These are phyloP conservation scores for Vigna trinervia DNA, from an alignment of 306 rosid species.

Conservation along the genomic window DNA sequence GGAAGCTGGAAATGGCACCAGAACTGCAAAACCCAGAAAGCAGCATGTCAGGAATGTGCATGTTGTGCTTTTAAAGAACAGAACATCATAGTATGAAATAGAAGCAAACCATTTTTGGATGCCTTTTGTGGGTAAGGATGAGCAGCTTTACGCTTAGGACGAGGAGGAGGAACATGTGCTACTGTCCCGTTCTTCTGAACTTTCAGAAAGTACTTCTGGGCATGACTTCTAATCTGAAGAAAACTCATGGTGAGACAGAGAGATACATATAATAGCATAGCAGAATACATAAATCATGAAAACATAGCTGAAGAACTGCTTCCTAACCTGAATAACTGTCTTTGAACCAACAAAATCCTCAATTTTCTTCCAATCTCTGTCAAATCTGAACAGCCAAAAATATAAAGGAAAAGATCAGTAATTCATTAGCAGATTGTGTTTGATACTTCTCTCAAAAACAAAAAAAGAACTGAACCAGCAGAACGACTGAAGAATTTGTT, in stretches of 20 bases:
- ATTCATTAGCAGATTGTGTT: neutral
- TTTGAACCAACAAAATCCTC: slow-evolving; percentile 91
- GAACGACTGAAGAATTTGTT: neutral
- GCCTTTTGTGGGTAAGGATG: slow-evolving; percentile 93
- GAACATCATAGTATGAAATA: slow-evolving; percentile 27
- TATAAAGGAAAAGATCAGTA: neutral
- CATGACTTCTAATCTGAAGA: slow-evolving; percentile 82
- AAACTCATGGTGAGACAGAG: neutral
- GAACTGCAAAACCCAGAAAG: slow-evolving; percentile 54
- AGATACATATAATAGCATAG: neutral
- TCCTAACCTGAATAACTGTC: slow-evolving; percentile 83
- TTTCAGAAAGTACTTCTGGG: slow-evolving; percentile 83
- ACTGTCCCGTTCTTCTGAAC: slow-evolving; percentile 81
- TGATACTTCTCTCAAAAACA: neutral
- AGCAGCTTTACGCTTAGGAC: slow-evolving; percentile 91
- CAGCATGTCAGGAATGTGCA: slow-evolving; percentile 35
- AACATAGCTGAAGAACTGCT: slow-evolving; percentile 6
- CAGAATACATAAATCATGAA: slow-evolving; percentile 14
- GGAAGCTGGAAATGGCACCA: slow-evolving; percentile 72
- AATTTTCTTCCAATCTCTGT: slow-evolving; percentile 93
- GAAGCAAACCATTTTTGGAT: slow-evolving; percentile 66
- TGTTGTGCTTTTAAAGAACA: slow-evolving; percentile 8
- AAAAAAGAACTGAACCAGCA: neutral
- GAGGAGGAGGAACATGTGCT: slow-evolving; percentile 94
- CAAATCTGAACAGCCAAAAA: slow-evolving; percentile 58